Evolutionary conservation across 2,329 filamentous ascomycete genomes (phyloP), one percentile per base, ranked within the genome.

Genomic region (Corniculantispora saksenae): DNA sequence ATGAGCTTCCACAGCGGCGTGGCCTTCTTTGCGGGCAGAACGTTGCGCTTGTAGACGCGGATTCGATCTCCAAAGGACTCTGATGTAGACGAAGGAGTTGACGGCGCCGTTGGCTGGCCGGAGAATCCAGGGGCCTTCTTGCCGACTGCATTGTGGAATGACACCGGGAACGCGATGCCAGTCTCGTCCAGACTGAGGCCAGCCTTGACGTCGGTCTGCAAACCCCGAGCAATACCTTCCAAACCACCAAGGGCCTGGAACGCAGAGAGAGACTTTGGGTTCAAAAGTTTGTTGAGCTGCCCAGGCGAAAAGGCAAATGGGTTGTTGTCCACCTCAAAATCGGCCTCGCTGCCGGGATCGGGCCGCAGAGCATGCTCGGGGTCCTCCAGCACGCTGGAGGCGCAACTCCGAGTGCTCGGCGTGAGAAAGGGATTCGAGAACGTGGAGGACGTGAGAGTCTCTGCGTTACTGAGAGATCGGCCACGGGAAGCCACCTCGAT

Each of bases 231-330:
- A 23, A 95, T 74, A 2, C 92, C 92, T 10, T 79, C 80, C 7
- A 94, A 74, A 57, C 92, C 92, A 63, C 92, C 92, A 2, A 95
- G 77, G 7, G 90, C 90, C 70, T 90, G 87, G 67, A 94, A 93
- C 5, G 91, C 91, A 29, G 86, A 82, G 66, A 91, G 80, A 70
- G 84, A 93, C 78, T 95, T 95, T 0, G 92, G 91, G 68, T 94
- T 94, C 60, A 93, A 81, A 8, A 95, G 79, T 78, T 94, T 94
- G 67, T 86, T 88, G 70, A 93, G 78, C 68, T 92, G 90, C 6
- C 91, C 91, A 0, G 89, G 89, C 0, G 88, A 85, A 70, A 89
- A 93, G 9, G 89, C 91, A 70, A 93, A 93, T 53, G 84, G 87
- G 75, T 91, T 92, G 70, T 89, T 80, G 56, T 87, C 81, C 15